phyloP scores from a whole-genome alignment of 306 rosid genomes.

The Carpinus fangiana region DNA sequence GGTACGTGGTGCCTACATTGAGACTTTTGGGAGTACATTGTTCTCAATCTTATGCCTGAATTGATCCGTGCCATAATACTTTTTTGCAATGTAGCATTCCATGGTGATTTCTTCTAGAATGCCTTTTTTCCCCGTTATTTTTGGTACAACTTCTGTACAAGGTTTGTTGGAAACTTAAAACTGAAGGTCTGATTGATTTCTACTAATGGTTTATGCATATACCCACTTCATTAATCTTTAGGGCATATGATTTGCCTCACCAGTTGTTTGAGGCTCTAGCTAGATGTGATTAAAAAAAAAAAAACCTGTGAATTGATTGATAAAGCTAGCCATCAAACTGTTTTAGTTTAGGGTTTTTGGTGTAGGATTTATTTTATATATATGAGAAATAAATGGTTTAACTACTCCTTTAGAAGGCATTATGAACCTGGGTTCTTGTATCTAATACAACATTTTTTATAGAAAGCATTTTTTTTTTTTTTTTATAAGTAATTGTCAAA shows the following conservation, averaged over 20 bases:
- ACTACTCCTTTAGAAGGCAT: background rate
- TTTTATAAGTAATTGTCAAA: too few species aligned
- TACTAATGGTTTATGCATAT: background rate
- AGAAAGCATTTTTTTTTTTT: too few species aligned
- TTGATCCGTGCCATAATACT: slow-evolving; percentile 11
- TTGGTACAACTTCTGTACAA: background rate
- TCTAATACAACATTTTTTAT: background rate
- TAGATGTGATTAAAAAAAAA: background rate
- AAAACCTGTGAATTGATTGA: background rate
- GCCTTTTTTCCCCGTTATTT: background rate
- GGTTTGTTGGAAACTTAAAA: background rate
- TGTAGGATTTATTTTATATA: background rate
- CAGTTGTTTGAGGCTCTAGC: background rate
- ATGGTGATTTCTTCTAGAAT: too few species aligned
- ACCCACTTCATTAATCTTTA: background rate
- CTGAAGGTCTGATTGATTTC: background rate
- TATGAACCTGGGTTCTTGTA: background rate
- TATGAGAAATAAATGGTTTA: background rate
- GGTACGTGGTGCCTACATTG: slow-evolving; percentile 56
- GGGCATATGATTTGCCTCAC: background rate
- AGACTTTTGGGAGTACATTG: slow-evolving; percentile 11
- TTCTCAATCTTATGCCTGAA: slow-evolving; percentile 18
- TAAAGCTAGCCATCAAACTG: background rate
- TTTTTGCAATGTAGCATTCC: background rate
- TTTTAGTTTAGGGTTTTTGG: background rate